phyloP scores from a whole-genome alignment of 257 asterid genomes.

The Solanum arcanum region DNA sequence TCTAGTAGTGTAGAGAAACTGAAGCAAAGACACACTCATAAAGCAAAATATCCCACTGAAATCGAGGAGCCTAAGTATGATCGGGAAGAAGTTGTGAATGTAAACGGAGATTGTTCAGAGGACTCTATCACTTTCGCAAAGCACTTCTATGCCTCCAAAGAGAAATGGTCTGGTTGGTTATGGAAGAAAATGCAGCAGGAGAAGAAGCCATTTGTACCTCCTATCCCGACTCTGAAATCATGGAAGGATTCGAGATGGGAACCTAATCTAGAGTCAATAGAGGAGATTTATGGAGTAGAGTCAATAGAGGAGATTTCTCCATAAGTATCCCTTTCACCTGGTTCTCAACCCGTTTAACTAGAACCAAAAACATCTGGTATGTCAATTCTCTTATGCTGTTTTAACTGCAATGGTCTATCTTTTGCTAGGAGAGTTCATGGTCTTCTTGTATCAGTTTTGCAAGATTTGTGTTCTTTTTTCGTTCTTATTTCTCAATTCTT shows the following conservation, averaged over 20 bases:
- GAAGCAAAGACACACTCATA: constrained; percentile 26
- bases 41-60: neutral
- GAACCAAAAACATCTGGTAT: constrained; percentile 3
- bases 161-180: constrained; percentile 14
- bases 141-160: constrained; percentile 30
- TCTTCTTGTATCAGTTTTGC: neutral
- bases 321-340: constrained; percentile 12
- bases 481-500: neutral
- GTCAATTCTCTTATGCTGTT: neutral
- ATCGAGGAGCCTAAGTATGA: constrained; percentile 18
- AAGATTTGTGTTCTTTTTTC: neutral
- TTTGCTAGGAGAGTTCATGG: neutral
- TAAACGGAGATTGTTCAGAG: constrained; percentile 17
- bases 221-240: constrained; percentile 37
- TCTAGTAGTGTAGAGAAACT: constrained; percentile 31
- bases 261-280: constrained; percentile 45
- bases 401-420: neutral
- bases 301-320: constrained; percentile 60
- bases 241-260: constrained; percentile 53
- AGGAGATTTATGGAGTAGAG: constrained; percentile 42
- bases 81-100: constrained; percentile 20
- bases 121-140: constrained; percentile 37
- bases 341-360: neutral
- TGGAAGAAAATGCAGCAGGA: constrained; percentile 11
- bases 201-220: constrained; percentile 50